Evolutionary conservation across 2,329 filamentous ascomycete genomes (phyloP), one percentile per base, ranked within the genome.

Genomic region (Beauveria sp.): DNA sequence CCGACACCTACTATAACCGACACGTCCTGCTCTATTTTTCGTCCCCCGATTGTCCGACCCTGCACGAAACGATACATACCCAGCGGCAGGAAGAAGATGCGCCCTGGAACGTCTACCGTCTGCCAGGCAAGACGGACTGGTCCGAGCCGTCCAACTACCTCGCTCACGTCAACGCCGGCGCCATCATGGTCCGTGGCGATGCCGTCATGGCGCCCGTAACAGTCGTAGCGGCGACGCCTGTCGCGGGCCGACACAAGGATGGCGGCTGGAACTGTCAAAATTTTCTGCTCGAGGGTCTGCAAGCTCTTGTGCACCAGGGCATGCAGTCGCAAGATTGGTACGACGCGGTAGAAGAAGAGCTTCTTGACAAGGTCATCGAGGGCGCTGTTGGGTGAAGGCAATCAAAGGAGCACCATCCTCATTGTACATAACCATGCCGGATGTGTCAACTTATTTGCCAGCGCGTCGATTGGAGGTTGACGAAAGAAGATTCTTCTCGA

Each of bases 161-260:
- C 26, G 51, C 51, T 30, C 65, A 66, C 51, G 62, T 65, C 30
- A 66, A 66, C 43, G 65, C 62, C 26, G 65, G 65, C n/a, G 51
- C 61, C 24, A 45, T 66, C 14, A 12, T 52, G 20, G 58, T 65
- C 14, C 62, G 24, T 12, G 14, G 51, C 28, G 63, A 61, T 16
- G 43, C 63, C 34, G 28, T 63, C 51, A 52, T 60, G 60, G n/a
- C 24, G 40, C 63, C 58, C 18, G 61, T 63, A 10, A 45, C 55
- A 4, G 54, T 64, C 24, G 60, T 63, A 16, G 62, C 62, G 18
- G 46, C 54, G 6, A 47, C 63, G 18, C 16, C 45, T 5, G 50
- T 65, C 20, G 50, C 24, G 10, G 47, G 38, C 30, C 56, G 58
- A 10, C 46, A 63, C 43, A 45, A 63, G 45, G 58, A 61, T 52